phyloP scores from a whole-genome alignment of 164 flowering plant species.

The Cinnamomum micranthum region DNA sequence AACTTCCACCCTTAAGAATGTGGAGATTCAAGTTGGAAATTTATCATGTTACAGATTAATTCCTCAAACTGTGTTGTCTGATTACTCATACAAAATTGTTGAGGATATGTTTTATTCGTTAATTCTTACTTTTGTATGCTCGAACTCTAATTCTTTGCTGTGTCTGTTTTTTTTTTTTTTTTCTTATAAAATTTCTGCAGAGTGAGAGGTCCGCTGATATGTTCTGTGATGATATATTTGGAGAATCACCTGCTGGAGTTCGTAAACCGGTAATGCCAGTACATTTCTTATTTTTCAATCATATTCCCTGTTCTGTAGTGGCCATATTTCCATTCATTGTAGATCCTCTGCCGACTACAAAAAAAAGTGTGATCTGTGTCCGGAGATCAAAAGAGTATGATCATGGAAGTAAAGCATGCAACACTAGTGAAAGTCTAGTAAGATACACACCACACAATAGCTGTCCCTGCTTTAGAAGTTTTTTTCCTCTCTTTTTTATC shows the following conservation, averaged over 20 bases:
- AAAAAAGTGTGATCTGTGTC: neutral
- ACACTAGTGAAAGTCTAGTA: too few species aligned
- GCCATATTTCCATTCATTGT: neutral
- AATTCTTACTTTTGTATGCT: neutral
- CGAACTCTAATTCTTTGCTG: constrained; percentile 3
- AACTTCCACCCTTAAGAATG: neutral
- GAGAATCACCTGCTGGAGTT: constrained; percentile 88
- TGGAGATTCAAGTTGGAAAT: neutral
- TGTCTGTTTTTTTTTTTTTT: neutral
- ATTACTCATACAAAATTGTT: too few species aligned
- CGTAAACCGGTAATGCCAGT: constrained; percentile 53
- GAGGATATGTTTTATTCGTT: neutral
- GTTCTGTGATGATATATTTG: constrained; percentile 97
- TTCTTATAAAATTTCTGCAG: constrained; percentile 35
- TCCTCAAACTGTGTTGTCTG: neutral
- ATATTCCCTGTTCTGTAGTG: neutral
- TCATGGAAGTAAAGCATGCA: too few species aligned
- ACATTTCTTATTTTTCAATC: neutral
- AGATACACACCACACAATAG: too few species aligned
- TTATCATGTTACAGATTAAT: neutral
- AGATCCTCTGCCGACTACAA: neutral
- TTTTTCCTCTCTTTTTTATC: too few species aligned
- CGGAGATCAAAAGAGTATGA: too few species aligned
- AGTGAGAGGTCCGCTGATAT: constrained; percentile 64
- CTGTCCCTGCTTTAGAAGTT: too few species aligned